phyloP scores from a whole-genome alignment of 352 stramenopile species.

The Blastocystis sp. region DNA sequence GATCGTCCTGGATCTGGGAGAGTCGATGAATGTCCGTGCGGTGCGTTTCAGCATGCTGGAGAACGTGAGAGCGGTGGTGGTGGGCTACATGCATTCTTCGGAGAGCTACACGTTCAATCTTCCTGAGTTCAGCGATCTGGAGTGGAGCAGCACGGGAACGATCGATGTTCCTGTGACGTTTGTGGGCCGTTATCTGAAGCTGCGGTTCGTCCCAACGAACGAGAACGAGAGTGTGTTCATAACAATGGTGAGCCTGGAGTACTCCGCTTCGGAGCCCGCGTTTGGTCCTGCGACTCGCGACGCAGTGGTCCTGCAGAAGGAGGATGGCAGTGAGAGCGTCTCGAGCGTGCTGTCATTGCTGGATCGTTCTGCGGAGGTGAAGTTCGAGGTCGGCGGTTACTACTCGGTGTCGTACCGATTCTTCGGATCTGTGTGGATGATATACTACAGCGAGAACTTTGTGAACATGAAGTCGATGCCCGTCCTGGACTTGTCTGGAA shows the following conservation, averaged over 20 bases:
- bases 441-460: neutral
- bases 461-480: neutral
- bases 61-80: constrained; percentile 38
- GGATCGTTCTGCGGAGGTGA: constrained; percentile 1
- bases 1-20: constrained; percentile 41
- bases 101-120: constrained; percentile 6
- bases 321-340: neutral
- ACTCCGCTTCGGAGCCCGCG: neutral
- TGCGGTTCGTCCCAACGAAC: constrained; percentile 35
- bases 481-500: neutral
- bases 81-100: neutral
- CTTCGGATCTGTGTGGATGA: neutral
- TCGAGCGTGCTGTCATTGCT: neutral
- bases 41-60: constrained; percentile 17
- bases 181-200: constrained; percentile 57
- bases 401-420: constrained; percentile 49
- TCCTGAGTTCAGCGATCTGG: neutral
- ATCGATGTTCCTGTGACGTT: neutral
- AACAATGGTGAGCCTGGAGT: neutral
- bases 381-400: neutral
- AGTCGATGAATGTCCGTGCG: neutral
- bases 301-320: neutral
- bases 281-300: neutral
- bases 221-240: neutral
- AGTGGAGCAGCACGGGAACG: neutral